Conservation (phyloP, 2,329 filamentous ascomycete genomes). For the Arthrobotrys conoides region DNA sequence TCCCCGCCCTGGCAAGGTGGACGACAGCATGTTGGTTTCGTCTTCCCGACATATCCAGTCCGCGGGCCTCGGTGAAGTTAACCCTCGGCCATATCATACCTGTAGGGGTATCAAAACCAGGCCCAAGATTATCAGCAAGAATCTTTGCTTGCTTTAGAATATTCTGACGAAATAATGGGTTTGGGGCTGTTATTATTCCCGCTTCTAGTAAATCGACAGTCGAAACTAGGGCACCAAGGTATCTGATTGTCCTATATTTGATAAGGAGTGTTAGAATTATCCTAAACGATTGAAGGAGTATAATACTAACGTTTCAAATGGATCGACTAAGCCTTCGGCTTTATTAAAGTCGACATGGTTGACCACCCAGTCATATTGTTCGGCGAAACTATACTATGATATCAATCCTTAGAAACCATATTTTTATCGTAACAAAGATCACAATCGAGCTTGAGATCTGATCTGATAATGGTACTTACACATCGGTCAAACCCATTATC, state of each 20-base stretch:
- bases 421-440: constrained; percentile 63
- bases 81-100: constrained; percentile 73
- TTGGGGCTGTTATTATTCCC: constrained; percentile 67
- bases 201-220: constrained; percentile 72
- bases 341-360: constrained; percentile 80
- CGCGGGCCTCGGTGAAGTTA: constrained; percentile 27
- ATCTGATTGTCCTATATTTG: constrained; percentile 67
- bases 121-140: constrained; percentile 80
- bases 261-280: not conserved
- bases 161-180: constrained; percentile 65
- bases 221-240: constrained; percentile 83
- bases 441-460: too few relatives aligned
- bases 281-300: not conserved
- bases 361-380: constrained; percentile 71
- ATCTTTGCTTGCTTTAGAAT: constrained; percentile 78
- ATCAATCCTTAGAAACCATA: constrained; percentile 20
- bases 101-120: constrained; percentile 82
- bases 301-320: constrained; percentile 79
- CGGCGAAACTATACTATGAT: constrained; percentile 43
- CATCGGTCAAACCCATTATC: constrained; percentile 79
- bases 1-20: constrained; percentile 68
- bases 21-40: constrained; percentile 65
- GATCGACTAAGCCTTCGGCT: constrained; percentile 75
- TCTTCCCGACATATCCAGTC: constrained; percentile 33
- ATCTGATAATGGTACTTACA: constrained; percentile 64